Evolutionary conservation across 352 stramenopile species (phyloP).

Genomic region (Phytophthora fragariaefolia): DNA sequence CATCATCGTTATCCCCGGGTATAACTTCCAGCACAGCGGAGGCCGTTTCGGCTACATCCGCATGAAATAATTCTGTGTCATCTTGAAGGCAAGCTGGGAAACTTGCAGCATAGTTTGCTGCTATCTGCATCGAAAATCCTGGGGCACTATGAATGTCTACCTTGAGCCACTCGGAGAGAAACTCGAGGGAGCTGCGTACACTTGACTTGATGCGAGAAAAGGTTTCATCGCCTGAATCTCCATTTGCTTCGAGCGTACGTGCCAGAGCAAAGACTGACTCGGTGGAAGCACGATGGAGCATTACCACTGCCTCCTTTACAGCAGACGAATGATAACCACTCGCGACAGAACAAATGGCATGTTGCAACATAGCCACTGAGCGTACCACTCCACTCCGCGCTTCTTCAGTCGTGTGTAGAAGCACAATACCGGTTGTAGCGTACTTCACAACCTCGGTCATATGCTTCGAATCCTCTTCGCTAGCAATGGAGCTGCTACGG

Average conservation of each 20-base stretch:
- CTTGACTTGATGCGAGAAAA: conserved; percentile 32
- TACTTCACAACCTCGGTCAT: conserved; percentile 49
- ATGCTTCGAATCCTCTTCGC: conserved; percentile 32
- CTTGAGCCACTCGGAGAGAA: conserved; percentile 51
- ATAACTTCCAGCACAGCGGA: conserved; percentile 28
- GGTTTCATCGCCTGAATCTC: not conserved
- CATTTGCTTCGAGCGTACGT: conserved; percentile 30
- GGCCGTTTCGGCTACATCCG: conserved; percentile 32
- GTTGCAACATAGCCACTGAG: conserved; percentile 46
- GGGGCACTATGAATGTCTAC: conserved; percentile 43
- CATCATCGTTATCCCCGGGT: conserved; percentile 12
- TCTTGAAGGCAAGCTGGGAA: conserved; percentile 41
- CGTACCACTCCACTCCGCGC: conserved; percentile 42
- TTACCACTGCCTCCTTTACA: conserved; percentile 41
- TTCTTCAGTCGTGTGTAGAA: conserved; percentile 56
- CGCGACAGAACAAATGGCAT: conserved; percentile 41
- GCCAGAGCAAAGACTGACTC: conserved; percentile 53
- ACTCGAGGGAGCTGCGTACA: conserved; percentile 39
- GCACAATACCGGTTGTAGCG: conserved; percentile 55
- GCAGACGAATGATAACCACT: conserved; percentile 24
- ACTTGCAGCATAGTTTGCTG: conserved; percentile 40
- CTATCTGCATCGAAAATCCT: conserved; percentile 50
- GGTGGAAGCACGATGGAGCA: conserved; percentile 48
- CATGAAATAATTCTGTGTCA: conserved; percentile 48
- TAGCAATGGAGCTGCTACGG: conserved; percentile 25